Evolutionary conservation across 2,329 filamentous ascomycete genomes (phyloP), one percentile per base, ranked within the genome.

Genomic region (Trichoderma sp.): DNA sequence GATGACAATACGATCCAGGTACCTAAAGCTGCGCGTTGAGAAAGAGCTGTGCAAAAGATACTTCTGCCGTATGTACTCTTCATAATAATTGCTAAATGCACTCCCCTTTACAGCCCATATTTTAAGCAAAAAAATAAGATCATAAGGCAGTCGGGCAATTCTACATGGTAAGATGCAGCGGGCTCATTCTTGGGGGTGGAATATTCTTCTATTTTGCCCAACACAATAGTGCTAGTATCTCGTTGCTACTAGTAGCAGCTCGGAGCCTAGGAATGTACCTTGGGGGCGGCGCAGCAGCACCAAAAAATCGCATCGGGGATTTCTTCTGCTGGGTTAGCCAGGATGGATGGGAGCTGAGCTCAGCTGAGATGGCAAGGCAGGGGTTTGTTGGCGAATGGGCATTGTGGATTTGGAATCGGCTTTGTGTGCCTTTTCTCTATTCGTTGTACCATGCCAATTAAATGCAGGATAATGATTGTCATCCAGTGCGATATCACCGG

Each of bases 291-390:
- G 52, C 52, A 55, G 52, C 52, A 55, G 24, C 10, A 24, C 5
- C 24, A 19, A 19, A 40, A 40, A 40, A 7, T 19, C 6, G 24
- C 14, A 29, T 55, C 21, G 52, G 52, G 21, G 27, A 27, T 16
- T 55, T 16, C 21, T 29, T 4, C 10, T 53, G 5, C n/a, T 29
- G 4, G 49, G 52, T 19, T 27, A 55, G 24, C 3, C 14, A 16
- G 49, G n/a, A 53, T 24, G 24, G 21, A 27, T 24, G 27, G 21
- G 52, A 55, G 52, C 52, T 55, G 52, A 55, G 52, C 52, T 55
- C 52, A 55, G 52, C 52, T 55, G 52, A 55, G 52, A 55, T 55
- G 27, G 52, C 52, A 43, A 55, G 52, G 52, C 52, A 55, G 24
- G 52, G 49, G 21, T 49, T 19, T 21, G 21, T 24, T 49, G 4